phyloP scores from a whole-genome alignment of 2,329 filamentous ascomycete genomes.

The Dactylellina parvicollis region DNA sequence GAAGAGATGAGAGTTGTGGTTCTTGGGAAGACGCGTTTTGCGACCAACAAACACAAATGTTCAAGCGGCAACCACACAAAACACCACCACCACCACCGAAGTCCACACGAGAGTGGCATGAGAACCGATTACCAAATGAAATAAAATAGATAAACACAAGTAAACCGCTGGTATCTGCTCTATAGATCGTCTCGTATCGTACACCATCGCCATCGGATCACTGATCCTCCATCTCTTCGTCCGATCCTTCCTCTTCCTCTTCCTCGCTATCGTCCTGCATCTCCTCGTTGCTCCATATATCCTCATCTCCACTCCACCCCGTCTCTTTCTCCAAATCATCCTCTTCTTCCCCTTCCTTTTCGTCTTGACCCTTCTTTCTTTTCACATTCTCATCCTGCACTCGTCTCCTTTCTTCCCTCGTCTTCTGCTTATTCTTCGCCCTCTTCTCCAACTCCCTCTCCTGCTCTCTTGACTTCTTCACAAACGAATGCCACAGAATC shows the following conservation, averaged over 20 bases:
- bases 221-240: conserved; percentile 51
- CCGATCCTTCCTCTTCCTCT: conserved; percentile 25
- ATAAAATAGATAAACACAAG: too few species aligned
- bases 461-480: conserved; percentile 83
- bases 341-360: conserved; percentile 63
- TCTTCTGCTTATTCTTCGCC: conserved; percentile 79
- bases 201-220: conserved; percentile 5
- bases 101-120: too few species aligned
- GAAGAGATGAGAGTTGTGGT: neutral
- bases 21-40: conserved; percentile 30
- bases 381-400: conserved; percentile 91
- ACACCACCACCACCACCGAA: too few species aligned
- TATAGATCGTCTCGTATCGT: conserved; percentile 21
- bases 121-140: too few species aligned
- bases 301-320: conserved; percentile 52
- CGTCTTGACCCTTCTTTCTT: conserved; percentile 77
- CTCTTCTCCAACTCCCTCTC: conserved; percentile 79
- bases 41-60: conserved; percentile 20
- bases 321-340: conserved; percentile 59
- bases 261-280: conserved; percentile 46
- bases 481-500: conserved; percentile 97
- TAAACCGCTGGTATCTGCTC: too few species aligned
- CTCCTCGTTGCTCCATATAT: conserved; percentile 52
- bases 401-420: conserved; percentile 83
- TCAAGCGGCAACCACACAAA: conserved; percentile 22